Evolutionary conservation across 1,284 basidiomycete genomes (phyloP).

Genomic region (Amylostereum areolatum): DNA sequence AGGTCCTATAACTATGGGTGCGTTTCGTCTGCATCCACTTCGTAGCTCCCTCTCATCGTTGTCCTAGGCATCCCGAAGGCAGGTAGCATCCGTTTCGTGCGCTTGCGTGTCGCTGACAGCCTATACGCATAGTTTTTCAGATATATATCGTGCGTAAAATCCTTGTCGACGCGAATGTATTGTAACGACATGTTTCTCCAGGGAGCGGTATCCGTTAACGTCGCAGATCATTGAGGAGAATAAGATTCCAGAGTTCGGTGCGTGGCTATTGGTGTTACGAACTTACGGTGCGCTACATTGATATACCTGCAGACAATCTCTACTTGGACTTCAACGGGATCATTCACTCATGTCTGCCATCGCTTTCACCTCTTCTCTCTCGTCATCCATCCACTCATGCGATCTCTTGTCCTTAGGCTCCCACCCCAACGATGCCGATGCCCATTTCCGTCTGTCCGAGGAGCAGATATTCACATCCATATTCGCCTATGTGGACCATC

Average conservation of each 20-base stretch:
- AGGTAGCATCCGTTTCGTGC: not conserved
- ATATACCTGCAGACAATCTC: conserved; percentile 70
- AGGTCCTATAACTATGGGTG: no score
- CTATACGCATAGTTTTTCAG: conserved; percentile 61
- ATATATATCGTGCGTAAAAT: conserved; percentile 66
- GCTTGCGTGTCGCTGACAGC: not conserved
- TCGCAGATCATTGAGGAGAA: conserved; percentile 97
- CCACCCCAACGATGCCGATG: conserved; percentile 91
- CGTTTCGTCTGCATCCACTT: no score
- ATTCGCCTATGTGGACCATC: conserved; percentile 94
- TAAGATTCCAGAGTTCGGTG: conserved; percentile 92
- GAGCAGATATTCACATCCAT: conserved; percentile 97
- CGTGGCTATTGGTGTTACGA: no score
- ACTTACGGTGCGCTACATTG: no score
- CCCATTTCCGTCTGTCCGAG: conserved; percentile 92
- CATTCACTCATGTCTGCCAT: conserved; percentile 93
- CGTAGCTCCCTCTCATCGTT: no score
- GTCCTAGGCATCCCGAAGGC: conserved; percentile 1
- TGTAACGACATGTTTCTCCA: conserved; percentile 24
- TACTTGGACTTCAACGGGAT: conserved; percentile 99
- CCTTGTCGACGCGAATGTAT: not conserved
- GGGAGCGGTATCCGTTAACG: conserved; percentile 96
- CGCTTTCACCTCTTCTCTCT: no score
- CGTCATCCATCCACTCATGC: no score
- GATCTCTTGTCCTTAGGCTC: conserved; percentile 55